A percentile compares a stretch with the other conserved stretches of the same genome.
Conservation (phyloP, 2,329 filamentous ascomycete species). For the Emydomyces testavorans region DNA sequence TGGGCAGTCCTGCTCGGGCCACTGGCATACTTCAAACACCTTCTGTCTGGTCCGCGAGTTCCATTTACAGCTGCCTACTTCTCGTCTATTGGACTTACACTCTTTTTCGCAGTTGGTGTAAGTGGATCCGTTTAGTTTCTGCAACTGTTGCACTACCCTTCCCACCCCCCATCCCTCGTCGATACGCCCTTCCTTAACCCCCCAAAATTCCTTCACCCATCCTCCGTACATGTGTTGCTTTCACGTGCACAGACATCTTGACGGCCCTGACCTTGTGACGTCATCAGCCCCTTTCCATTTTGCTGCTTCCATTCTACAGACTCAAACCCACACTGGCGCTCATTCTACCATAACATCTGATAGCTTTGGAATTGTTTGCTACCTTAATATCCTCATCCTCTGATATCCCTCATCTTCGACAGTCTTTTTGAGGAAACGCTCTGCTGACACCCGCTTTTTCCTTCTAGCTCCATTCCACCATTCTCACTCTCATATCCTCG, state of each 20-base stretch:
- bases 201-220: too few species aligned
- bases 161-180: conserved; percentile 16
- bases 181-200: conserved; percentile 7
- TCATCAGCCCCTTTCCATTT: not conserved
- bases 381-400: not conserved
- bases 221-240: conserved; percentile 9
- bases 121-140: conserved; percentile 35
- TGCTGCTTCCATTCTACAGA: not conserved
- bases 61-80: conserved; percentile 94
- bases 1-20: conserved; percentile 95
- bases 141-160: conserved; percentile 10
- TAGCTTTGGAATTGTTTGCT: conserved; percentile 3
- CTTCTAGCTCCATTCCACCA: conserved; percentile 62
- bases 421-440: not conserved
- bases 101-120: conserved; percentile 88
- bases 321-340: not conserved
- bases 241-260: conserved; percentile 5
- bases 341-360: not conserved
- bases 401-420: not conserved
- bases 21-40: conserved; percentile 67
- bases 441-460: conserved; percentile 8
- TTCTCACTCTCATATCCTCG: conserved; percentile 74
- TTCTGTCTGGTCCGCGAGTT: conserved; percentile 70
- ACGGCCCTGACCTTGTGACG: conserved; percentile 6
- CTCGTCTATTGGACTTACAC: conserved; percentile 75